phyloP scores from a whole-genome alignment of 2,329 filamentous ascomycete genomes.

The Aspergillus puulaauensis region DNA sequence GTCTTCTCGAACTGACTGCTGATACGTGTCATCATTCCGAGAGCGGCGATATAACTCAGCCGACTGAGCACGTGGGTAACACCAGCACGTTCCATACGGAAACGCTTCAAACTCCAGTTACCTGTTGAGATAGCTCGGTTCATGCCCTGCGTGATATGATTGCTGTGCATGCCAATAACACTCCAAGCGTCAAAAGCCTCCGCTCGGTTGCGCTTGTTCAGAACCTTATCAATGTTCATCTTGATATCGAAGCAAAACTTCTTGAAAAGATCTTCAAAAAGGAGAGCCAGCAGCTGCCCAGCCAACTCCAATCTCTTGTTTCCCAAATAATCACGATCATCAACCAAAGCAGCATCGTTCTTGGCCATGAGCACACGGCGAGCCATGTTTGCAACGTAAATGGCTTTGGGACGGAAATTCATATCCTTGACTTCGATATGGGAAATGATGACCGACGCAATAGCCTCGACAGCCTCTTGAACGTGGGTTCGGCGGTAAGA shows the following conservation, averaged over 20 bases:
- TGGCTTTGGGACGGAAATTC: conserved; percentile 94
- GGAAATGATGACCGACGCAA: conserved; percentile 89
- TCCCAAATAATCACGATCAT: conserved; percentile 95
- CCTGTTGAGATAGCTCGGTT: conserved; percentile 95
- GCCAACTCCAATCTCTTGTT: conserved; percentile 96
- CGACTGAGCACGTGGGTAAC: conserved; percentile 95
- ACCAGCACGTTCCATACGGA: conserved; percentile 96
- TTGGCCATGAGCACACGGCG: conserved; percentile 93
- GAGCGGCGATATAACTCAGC: conserved; percentile 90
- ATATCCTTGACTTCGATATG: conserved; percentile 89
- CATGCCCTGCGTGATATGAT: conserved; percentile 87
- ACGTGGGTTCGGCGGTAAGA: conserved; percentile 73
- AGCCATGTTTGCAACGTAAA: conserved; percentile 96
- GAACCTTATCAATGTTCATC: conserved; percentile 88
- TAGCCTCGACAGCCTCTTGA: conserved; percentile 87
- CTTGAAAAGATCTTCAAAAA: conserved; percentile 98
- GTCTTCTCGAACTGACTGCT: conserved; percentile 99
- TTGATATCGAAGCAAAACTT: conserved; percentile 87
- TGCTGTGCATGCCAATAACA: conserved; percentile 79
- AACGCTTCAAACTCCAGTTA: conserved; percentile 97
- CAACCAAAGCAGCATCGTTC: conserved; percentile 83
- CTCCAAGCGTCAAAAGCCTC: conserved; percentile 83
- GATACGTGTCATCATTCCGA: conserved; percentile 99
- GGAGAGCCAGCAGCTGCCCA: conserved; percentile 84
- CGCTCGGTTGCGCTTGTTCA: conserved; percentile 90